phyloP scores from a whole-genome alignment of 176 grass and related monocot species.

The Tuctoria greenei region DNA sequence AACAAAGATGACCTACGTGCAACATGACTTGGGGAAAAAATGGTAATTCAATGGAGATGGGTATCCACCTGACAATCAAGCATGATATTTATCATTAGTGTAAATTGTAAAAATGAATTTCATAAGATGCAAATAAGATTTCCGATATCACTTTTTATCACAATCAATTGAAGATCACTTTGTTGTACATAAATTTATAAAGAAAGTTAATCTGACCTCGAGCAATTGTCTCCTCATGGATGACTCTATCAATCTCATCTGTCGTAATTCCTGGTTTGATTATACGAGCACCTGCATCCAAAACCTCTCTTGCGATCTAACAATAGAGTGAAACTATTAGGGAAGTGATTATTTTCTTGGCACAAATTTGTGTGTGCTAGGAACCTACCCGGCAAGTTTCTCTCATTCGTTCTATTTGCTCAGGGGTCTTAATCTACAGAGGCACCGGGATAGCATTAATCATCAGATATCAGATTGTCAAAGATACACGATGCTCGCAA shows the following conservation, averaged over 20 bases:
- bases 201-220: slow-evolving; percentile 52
- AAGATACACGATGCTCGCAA: slow-evolving; percentile 10
- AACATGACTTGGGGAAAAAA: slow-evolving; percentile 99
- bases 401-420: slow-evolving; percentile 94
- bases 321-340: slow-evolving; percentile 2
- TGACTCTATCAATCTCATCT: slow-evolving; percentile 96
- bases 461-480: slow-evolving; percentile 16
- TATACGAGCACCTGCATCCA: slow-evolving; percentile 84
- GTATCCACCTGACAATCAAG: slow-evolving; percentile 76
- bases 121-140: slow-evolving; percentile 8
- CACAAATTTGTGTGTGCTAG: not conserved
- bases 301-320: slow-evolving; percentile 94
- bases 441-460: slow-evolving; percentile 33
- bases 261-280: slow-evolving; percentile 95
- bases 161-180: slow-evolving; percentile 1
- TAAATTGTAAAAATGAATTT: slow-evolving; percentile 18
- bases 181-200: slow-evolving; percentile 27
- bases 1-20: slow-evolving; percentile 82
- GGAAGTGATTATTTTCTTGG: slow-evolving; percentile 19
- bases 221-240: slow-evolving; percentile 92
- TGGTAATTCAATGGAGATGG: slow-evolving; percentile 96
- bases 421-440: slow-evolving; percentile 87
- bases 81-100: slow-evolving; percentile 28
- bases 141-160: not conserved
- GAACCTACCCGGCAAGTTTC: slow-evolving; percentile 91